These are phyloP conservation scores for Diplodia sapinea DNA, from an alignment of 2,329 filamentous ascomycete genomes.

Conservation along the genomic window DNA sequence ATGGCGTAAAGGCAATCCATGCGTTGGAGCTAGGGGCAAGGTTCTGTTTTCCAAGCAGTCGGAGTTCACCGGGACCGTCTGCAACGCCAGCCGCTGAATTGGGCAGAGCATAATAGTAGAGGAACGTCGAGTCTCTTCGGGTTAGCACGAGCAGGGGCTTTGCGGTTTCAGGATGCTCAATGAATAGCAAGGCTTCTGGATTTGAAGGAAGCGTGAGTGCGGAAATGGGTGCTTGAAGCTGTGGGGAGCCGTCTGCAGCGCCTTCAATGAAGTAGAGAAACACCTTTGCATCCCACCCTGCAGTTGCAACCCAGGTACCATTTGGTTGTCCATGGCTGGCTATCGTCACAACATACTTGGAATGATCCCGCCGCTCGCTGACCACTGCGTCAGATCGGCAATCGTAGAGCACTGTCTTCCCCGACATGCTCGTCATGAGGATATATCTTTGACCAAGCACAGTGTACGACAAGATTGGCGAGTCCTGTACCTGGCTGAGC, in stretches of 20 bases:
- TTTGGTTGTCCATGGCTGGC: slow-evolving; percentile 47
- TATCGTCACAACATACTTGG: slow-evolving; percentile 64
- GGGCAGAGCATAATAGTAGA: slow-evolving; percentile 60
- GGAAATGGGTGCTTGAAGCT: slow-evolving; percentile 43
- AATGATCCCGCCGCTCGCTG: slow-evolving; percentile 61
- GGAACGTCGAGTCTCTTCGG: slow-evolving; percentile 63
- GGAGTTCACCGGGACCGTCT: slow-evolving; percentile 37
- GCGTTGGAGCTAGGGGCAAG: slow-evolving; percentile 67
- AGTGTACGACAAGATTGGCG: slow-evolving; percentile 61
- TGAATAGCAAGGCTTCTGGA: slow-evolving; percentile 63
- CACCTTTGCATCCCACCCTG: slow-evolving; percentile 66
- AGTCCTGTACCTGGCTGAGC: slow-evolving; percentile 53
- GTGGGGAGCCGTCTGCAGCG: slow-evolving; percentile 33
- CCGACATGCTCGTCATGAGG: slow-evolving; percentile 65
- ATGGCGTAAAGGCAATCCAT: slow-evolving; percentile 69
- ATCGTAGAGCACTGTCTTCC: slow-evolving; percentile 59
- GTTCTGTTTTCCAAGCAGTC: slow-evolving; percentile 62
- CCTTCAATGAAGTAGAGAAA: slow-evolving; percentile 54
- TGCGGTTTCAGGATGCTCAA: slow-evolving; percentile 55
- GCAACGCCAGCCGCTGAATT: slow-evolving; percentile 27
- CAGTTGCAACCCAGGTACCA: slow-evolving; percentile 56
- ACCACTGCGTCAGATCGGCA: slow-evolving; percentile 47
- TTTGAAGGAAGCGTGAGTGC: slow-evolving; percentile 57
- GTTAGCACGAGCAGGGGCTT: slow-evolving; percentile 60
- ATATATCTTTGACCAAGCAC: slow-evolving; percentile 53